Evolutionary conservation across 768 basidiomycete genomes (phyloP).

Genomic region (Rhizopogon vesiculosus): DNA sequence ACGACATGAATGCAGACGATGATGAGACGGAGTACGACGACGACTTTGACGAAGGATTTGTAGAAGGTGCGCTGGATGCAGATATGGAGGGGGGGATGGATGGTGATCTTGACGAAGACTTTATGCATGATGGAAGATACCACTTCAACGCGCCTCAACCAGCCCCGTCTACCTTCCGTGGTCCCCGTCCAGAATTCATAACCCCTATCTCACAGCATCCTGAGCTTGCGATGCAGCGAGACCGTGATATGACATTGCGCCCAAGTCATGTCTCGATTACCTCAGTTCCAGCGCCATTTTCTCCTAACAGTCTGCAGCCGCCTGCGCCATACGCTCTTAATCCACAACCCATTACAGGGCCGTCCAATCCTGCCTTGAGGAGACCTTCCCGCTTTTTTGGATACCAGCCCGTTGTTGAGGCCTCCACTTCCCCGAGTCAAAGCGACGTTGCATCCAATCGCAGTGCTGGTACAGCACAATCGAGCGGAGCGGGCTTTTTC

Average conservation of each 20-base stretch:
- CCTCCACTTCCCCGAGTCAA: constrained; percentile 52
- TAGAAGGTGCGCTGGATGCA: constrained; percentile 24
- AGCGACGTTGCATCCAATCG: constrained; percentile 57
- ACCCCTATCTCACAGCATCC: constrained; percentile 10
- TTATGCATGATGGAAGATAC: constrained; percentile 27
- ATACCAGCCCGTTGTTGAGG: constrained; percentile 57
- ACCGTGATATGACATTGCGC: constrained; percentile 22
- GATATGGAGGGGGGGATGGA: constrained; percentile 32
- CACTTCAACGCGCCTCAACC: constrained; percentile 15
- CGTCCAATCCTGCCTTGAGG: constrained; percentile 34
- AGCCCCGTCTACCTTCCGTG: constrained; percentile 2
- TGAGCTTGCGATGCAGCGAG: constrained; percentile 27
- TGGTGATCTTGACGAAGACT: constrained; percentile 46
- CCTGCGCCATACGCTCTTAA: constrained; percentile 18
- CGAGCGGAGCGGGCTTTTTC: constrained; percentile 58
- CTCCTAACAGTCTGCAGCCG: not conserved
- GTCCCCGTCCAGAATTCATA: constrained; percentile 8
- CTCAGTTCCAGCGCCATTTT: not conserved
- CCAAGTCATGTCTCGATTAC: constrained; percentile 11
- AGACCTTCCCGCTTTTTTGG: constrained; percentile 37
- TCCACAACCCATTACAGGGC: constrained; percentile 29
- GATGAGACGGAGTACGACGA: constrained; percentile 67
- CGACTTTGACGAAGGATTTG: constrained; percentile 30
- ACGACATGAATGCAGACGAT: constrained; percentile 57
- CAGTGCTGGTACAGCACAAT: constrained; percentile 47